Base-by-base conservation (phyloP, 192 early-diverging fungal species). In the Backusella morwellensis region DNA sequence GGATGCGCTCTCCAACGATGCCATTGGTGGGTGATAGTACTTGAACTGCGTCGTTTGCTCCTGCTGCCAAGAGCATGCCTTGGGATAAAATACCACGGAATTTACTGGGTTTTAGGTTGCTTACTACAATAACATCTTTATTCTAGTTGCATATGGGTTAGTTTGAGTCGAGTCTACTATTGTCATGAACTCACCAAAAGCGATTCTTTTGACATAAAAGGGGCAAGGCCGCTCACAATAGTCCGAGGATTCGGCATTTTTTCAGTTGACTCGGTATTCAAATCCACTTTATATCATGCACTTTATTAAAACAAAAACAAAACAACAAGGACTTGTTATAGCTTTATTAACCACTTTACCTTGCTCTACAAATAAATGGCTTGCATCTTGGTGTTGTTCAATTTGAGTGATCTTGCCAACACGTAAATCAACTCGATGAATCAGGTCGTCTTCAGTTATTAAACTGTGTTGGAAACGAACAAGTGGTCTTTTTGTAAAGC, bases 21-120 rank as follows among this genome's bases (percentile, higher is more conserved):
- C 85, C 81, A n/a, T 81, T 85, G 38, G 90, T 70, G 52, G 88
- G 87, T 21, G 85, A 83, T 35, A 92, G 35, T 8, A 93, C 44
- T 38, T 85, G 89, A 0, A 93, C 91, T 42, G 81, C 82, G 21
- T 63, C 56, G 19, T 63, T 12, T 23, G 7, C 47, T 90, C 84
- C 85, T 6, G 90, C 90, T 72, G 88, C 88, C 6, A 93, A 41
- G 26, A 93, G 73, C 90, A 92, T 91, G 19, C 90, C 92, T 66
- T 91, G 74, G 0, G 92, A 93, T 69, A 84, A 68, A 0, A 92
- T 85, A 1, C 91, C 91, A n/a, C 86, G 81, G 32, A 93, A 85
- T 73, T 87, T 88, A 35, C 86, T 83, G 3, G 92, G 88, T 70
- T 93, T 93, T 81, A 92, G 79, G 66, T 93, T 93, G 34, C 74